Evolutionary conservation across 1,284 basidiomycete genomes (phyloP).

Genomic region (Trametes versicolor): DNA sequence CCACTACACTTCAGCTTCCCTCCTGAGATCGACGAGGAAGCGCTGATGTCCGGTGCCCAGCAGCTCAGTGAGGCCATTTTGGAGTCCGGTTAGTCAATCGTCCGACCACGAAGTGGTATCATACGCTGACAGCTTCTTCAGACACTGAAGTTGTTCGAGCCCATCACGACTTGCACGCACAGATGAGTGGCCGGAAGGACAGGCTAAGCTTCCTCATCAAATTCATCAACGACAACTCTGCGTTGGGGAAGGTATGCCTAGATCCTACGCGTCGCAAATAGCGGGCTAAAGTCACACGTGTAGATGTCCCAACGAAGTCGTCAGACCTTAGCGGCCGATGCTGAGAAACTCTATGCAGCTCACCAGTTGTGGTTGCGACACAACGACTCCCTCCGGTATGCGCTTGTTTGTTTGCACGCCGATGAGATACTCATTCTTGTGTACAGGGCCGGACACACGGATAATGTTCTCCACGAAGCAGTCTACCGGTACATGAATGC

Average conservation of each 20-base stretch:
- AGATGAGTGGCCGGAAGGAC: conserved; percentile 80
- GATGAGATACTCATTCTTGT: conserved; percentile 1
- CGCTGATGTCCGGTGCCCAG: conserved; percentile 83
- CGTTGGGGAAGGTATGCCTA: conserved; percentile 70
- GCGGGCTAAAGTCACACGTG: background rate
- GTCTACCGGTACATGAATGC: conserved; percentile 73
- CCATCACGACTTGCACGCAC: conserved; percentile 84
- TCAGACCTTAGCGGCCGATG: conserved; percentile 83
- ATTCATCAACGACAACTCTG: conserved; percentile 89
- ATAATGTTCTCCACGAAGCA: conserved; percentile 70
- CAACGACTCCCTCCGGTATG: conserved; percentile 76
- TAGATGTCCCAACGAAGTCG: conserved; percentile 86
- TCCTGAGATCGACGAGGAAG: conserved; percentile 80
- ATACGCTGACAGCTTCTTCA: conserved; percentile 41
- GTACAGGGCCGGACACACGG: conserved; percentile 51
- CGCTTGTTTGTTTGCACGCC: conserved; percentile 12
- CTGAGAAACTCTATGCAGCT: conserved; percentile 88
- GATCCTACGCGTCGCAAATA: background rate
- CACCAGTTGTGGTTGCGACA: conserved; percentile 88
- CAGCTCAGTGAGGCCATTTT: conserved; percentile 82
- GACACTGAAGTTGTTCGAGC: conserved; percentile 78
- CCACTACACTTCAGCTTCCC: conserved; percentile 88
- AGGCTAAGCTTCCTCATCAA: conserved; percentile 84
- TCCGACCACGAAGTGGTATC: background rate
- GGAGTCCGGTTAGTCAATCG: conserved; percentile 60